Evolutionary conservation across 129 eudicot genomes (phyloP), one percentile per base, ranked within the genome.

Genomic region (Centaurea solstitialis): DNA sequence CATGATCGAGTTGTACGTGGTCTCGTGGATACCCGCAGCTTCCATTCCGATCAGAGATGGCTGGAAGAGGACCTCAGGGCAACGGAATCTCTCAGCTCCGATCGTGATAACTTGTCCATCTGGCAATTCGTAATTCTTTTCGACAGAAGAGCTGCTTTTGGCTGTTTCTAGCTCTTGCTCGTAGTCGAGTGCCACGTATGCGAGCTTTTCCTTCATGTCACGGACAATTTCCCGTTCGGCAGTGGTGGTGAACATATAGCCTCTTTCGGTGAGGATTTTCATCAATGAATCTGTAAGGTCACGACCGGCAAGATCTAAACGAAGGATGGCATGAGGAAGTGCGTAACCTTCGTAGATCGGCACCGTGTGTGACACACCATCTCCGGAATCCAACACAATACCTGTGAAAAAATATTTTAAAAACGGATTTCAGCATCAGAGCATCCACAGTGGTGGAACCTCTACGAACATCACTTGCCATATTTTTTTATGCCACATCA

Each of bases 211-310:
- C 87, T 88, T 88, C 70, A 88, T 78, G 73, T 88, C 91, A 82
- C 91, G 91, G 17, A 88, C 91, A 88, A 88, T 88, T 85, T 88
- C 91, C 87, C 91, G 89, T 53, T 88, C 91, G 5, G 91, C 91
- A 11, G 89, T 82, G 80, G 91, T 88, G 82, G 91, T 88, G 83
- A 88, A 88, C 91, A 88, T 88, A 80, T 88, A 88, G 70, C 91
- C 91, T 82, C 91, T 88, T 62, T 88, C 88, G 1, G 91, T 88
- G 37, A 88, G 82, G 61, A 88, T 88, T 81, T 88, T 88, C 91
- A 88, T 88, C 53, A 88, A 85, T 21, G 85, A 75, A 80, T 88
- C 91, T 6, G 91, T 88, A 26, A 85, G 86, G 47, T 84, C 90
- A 80, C 85, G 90, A 41, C 89, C 89, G 33, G 89, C 89, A 72